Evolutionary conservation across 257 asterid genomes (phyloP).

Genomic region (Lithospermum erythrorhizon): DNA sequence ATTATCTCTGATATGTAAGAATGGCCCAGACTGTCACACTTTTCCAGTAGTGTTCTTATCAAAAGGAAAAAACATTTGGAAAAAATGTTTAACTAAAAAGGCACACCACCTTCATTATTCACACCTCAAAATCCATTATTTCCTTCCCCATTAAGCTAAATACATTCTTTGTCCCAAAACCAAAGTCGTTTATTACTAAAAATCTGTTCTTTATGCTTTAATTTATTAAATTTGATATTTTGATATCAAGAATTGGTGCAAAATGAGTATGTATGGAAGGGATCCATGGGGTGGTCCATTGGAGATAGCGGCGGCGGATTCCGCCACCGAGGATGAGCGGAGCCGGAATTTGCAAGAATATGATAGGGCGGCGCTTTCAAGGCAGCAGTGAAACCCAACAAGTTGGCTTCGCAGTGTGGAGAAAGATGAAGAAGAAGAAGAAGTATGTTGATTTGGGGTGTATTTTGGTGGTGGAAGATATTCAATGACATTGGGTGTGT

Average conservation of each 20-base stretch:
- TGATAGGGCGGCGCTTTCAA: constrained; percentile 89
- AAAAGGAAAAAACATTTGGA: too few relatives aligned
- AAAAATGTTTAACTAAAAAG: too few relatives aligned
- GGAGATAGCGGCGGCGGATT: constrained; percentile 83
- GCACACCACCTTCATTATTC: too few relatives aligned
- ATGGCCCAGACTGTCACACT: too few relatives aligned
- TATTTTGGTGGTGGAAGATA: constrained; percentile 73
- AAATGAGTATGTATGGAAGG: constrained; percentile 66
- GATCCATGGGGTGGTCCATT: constrained; percentile 99
- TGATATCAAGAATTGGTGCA: background rate
- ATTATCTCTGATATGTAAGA: too few relatives aligned
- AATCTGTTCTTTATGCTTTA: background rate
- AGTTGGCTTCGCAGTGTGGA: constrained; percentile 91
- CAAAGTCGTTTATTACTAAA: too few relatives aligned
- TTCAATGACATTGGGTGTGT: constrained; percentile 78
- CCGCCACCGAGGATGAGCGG: constrained; percentile 96
- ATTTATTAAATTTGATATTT: too few relatives aligned
- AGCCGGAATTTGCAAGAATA: constrained; percentile 78
- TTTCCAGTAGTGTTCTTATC: too few relatives aligned
- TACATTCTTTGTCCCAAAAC: background rate
- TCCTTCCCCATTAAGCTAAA: background rate
- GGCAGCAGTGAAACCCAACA: constrained; percentile 95
- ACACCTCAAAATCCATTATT: too few relatives aligned
- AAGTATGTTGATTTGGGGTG: constrained; percentile 96
- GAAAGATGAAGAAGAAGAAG: constrained; percentile 83